These are phyloP conservation scores for Solanum hybrid DNA, from an alignment of 305 asterid species.

Conservation along the genomic window DNA sequence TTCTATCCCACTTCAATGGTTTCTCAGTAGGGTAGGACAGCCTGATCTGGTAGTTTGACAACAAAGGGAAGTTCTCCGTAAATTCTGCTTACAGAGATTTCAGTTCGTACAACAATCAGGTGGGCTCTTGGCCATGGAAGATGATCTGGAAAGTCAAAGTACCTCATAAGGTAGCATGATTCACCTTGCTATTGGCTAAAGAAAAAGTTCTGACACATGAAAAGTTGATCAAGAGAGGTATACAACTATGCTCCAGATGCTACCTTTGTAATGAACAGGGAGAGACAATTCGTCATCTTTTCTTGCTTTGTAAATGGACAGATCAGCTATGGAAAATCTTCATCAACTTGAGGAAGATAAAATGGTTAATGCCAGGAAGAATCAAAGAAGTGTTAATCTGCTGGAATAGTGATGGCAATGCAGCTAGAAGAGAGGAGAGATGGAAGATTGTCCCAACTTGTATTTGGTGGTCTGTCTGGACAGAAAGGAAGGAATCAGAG, in stretches of 20 bases:
- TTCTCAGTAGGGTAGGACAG: neutral
- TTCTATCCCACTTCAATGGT: neutral
- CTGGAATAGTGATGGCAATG: neutral
- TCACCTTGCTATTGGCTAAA: neutral
- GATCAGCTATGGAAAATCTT: neutral
- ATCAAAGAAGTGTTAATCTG: neutral
- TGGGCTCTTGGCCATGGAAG: neutral
- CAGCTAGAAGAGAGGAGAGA: neutral
- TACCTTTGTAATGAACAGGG: neutral
- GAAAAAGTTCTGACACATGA: neutral
- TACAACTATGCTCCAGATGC: neutral
- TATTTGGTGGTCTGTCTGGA: neutral
- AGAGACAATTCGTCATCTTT: neutral
- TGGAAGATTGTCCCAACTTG: neutral
- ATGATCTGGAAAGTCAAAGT: neutral
- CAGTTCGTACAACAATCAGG: neutral
- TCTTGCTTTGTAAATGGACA: neutral
- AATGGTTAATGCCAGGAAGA: neutral
- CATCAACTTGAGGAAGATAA: neutral
- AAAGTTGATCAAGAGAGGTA: neutral
- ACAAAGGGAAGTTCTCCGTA: neutral
- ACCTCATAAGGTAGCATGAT: neutral
- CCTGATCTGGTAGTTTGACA: neutral
- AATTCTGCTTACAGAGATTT: neutral
- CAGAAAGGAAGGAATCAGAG: neutral